Base-by-base conservation (phyloP, 345 rosid species). In the Cardiospermum halicacabum region DNA sequence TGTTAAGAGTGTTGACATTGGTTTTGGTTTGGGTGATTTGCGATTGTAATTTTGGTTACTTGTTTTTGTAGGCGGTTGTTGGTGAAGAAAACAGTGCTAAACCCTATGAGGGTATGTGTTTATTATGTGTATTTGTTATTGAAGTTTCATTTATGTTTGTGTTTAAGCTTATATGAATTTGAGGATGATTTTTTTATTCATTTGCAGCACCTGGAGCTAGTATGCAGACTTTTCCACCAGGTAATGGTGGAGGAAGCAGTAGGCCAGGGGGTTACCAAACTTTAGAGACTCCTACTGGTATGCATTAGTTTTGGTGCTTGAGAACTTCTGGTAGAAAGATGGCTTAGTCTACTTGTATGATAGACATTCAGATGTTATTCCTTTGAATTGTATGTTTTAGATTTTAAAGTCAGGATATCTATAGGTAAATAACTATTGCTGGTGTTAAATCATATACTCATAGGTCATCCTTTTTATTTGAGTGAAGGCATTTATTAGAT, bases 211-310 rank as follows among this genome's bases (percentile, higher is more conserved):
- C 96, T 15, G 80, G 78, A 70, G 95, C 96, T 37, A 89, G 62
- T 60, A 73, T 89, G 96, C 86, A 85, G 66, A 77, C 59, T 58
- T 84, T 83, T 66, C 96, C 98, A 58, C 96, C 89, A 6, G 70
- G 45, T 62, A 74, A 66, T 64, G 81, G 72, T 50, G 82, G 85
- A 57, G 81, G 75, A 47, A 47, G 51, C 62, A 77, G 66, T 51
- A 53, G 85, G 53, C 72, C n/a, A n/a, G n/a, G 65, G 64, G 88
- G 92, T 72, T 92, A 92, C 82, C 96, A 89, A 74, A 81, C 89
- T 74, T 77, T 86, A 70, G 81, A 72, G 58, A 72, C 39, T 61
- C 85, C 91, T 12, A 65, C 68, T 51, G 98, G 98, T 92, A 84
- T 74, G 65, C 32, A 36, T 70, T 63, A 45, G 28, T 51, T 58